Evolutionary conservation across 108 stramenopile genomes (phyloP).

Genomic region (Nitzschia inconspicua): DNA sequence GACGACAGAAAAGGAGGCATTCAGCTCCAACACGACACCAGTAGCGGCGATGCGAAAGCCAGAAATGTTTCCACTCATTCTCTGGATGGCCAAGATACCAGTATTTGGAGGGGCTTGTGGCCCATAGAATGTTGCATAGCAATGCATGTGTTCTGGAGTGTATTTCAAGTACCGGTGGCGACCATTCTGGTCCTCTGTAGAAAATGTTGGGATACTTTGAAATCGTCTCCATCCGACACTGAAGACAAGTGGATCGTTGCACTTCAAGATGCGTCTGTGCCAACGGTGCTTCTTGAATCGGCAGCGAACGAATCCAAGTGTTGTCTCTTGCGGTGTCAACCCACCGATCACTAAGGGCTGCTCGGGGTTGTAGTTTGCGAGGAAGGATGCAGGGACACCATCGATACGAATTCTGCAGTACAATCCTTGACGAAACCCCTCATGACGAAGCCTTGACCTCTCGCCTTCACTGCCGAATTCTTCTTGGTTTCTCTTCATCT

Average conservation of each 20-base stretch:
- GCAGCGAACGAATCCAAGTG: slow-evolving; percentile 79
- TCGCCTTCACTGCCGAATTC: slow-evolving; percentile 93
- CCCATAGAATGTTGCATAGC: slow-evolving; percentile 93
- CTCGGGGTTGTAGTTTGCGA: slow-evolving; percentile 73
- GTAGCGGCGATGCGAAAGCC: slow-evolving; percentile 95
- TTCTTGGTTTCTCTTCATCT: slow-evolving; percentile 69
- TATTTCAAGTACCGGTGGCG: slow-evolving; percentile 91
- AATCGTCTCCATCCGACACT: slow-evolving; percentile 97
- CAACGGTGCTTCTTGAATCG: slow-evolving; percentile 98
- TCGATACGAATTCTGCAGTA: slow-evolving; percentile 93
- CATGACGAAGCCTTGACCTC: slow-evolving; percentile 67
- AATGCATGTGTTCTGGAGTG: slow-evolving; percentile 99
- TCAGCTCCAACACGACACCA: slow-evolving; percentile 91
- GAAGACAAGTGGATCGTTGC: slow-evolving; percentile 96
- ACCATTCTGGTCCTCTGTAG: slow-evolving; percentile 49
- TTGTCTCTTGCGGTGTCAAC: slow-evolving; percentile 89
- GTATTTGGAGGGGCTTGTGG: slow-evolving; percentile 95
- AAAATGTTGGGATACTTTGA: slow-evolving; percentile 89
- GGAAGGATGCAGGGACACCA: slow-evolving; percentile 80
- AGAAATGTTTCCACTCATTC: slow-evolving; percentile 56
- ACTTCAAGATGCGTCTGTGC: slow-evolving; percentile 90
- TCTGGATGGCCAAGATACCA: slow-evolving; percentile 92
- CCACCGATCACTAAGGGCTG: slow-evolving; percentile 94
- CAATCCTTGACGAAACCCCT: slow-evolving; percentile 91
- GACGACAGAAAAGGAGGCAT: slow-evolving; percentile 90